phyloP scores from a whole-genome alignment of 345 rosid genomes.

The Brassica napus region Da-Ae NC_063438.1:28619501-28620000 shows the following conservation, averaged over 20 bases:
- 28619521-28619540: constrained; percentile 50
- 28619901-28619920: neutral
- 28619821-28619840: neutral
- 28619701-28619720: neutral
- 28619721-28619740: neutral
- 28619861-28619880: neutral
- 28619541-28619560: constrained; percentile 45
- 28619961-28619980: constrained; percentile 58
- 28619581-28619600: constrained; percentile 36
- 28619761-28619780: neutral
- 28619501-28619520: constrained; percentile 47
- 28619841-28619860: neutral
- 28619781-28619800: neutral
- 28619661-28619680: constrained; percentile 44
- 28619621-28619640: constrained; percentile 67
- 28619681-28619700: constrained; percentile 54
- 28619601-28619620: constrained; percentile 41
- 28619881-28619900: neutral
- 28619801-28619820: neutral
- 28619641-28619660: constrained; percentile 48
- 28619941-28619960: neutral
- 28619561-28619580: constrained; percentile 45
- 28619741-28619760: neutral
- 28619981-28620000: constrained; percentile 65
- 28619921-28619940: neutral